Conservation (phyloP, 2,329 filamentous ascomycete species). For the Thermothelomyces thermophilus region DNA sequence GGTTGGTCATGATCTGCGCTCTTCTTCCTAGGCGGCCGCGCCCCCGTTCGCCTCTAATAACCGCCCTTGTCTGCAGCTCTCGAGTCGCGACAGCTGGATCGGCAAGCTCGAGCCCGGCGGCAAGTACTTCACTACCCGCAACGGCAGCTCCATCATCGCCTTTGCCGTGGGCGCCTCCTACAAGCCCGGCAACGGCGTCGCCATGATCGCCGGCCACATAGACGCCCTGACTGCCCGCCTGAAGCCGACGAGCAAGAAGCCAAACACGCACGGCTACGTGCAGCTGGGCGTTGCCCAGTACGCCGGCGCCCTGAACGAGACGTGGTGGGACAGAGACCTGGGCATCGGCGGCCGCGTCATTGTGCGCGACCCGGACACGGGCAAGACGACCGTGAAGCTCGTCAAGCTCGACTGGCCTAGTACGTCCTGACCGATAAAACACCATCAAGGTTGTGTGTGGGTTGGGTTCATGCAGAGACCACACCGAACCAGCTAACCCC, state of each 20-base stretch:
- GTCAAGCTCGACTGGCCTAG: slow-evolving; percentile 91
- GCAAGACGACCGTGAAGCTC: slow-evolving; percentile 72
- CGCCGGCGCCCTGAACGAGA: slow-evolving; percentile 76
- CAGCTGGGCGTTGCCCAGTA: slow-evolving; percentile 92
- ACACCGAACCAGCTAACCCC: slow-evolving; percentile 1
- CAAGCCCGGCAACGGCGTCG: slow-evolving; percentile 76
- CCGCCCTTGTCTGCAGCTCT: slow-evolving; percentile 46
- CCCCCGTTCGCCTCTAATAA: not conserved
- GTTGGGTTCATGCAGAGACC: not conserved
- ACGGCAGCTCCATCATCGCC: slow-evolving; percentile 77
- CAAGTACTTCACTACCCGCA: slow-evolving; percentile 83
- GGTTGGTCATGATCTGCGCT: no score
- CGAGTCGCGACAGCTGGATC: slow-evolving; percentile 71
- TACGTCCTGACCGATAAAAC: slow-evolving; percentile 27
- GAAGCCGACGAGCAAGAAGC: slow-evolving; percentile 83
- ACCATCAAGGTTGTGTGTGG: not conserved
- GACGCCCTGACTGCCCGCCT: slow-evolving; percentile 85
- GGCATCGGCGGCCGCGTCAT: slow-evolving; percentile 85
- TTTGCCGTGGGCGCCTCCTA: slow-evolving; percentile 79
- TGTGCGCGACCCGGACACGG: slow-evolving; percentile 62
- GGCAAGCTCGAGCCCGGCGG: slow-evolving; percentile 67
- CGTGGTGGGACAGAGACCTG: slow-evolving; percentile 97
- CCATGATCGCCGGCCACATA: slow-evolving; percentile 85
- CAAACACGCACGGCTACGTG: slow-evolving; percentile 76
- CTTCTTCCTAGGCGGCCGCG: no score